A percentile compares a stretch with the other conserved stretches of the same genome.
Conservation (phyloP, 305 asterid species). For the Plantago coronopus region DNA sequence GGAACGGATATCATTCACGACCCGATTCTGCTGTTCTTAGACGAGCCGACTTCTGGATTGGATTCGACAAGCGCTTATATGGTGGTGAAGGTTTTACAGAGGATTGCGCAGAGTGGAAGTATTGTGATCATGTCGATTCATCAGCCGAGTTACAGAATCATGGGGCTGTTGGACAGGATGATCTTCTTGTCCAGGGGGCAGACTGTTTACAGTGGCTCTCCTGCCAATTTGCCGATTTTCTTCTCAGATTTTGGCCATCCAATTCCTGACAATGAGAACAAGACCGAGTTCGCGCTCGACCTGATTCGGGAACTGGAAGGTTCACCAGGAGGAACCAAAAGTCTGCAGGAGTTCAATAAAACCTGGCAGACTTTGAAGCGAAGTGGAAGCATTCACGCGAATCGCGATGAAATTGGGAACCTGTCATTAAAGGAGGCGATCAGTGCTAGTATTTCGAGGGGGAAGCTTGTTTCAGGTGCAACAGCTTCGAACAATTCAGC, state of each 20-base stretch:
- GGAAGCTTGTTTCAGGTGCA: slow-evolving; percentile 77
- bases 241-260: slow-evolving; percentile 76
- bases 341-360: slow-evolving; percentile 58
- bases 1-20: slow-evolving; percentile 81
- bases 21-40: slow-evolving; percentile 61
- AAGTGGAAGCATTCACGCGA: slow-evolving; percentile 8
- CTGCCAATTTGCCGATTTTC: slow-evolving; percentile 39
- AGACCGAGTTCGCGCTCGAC: slow-evolving; percentile 68
- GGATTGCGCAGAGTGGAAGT: slow-evolving; percentile 78
- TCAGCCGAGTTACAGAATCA: slow-evolving; percentile 69
- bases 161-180: slow-evolving; percentile 56
- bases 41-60: slow-evolving; percentile 74
- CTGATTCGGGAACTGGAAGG: slow-evolving; percentile 69
- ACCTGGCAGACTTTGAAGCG: slow-evolving; percentile 45
- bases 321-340: slow-evolving; percentile 60
- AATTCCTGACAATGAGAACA: slow-evolving; percentile 61
- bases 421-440: slow-evolving; percentile 65
- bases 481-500: slow-evolving; percentile 26
- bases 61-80: slow-evolving; percentile 80
- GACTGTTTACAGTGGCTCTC: slow-evolving; percentile 65
- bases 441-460: slow-evolving; percentile 75
- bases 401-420: slow-evolving; percentile 17
- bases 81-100: slow-evolving; percentile 75
- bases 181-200: slow-evolving; percentile 65
- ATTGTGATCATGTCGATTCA: slow-evolving; percentile 77